Conservation (phyloP, 73 alveolate genomes). For the Halteria grandinella region DNA sequence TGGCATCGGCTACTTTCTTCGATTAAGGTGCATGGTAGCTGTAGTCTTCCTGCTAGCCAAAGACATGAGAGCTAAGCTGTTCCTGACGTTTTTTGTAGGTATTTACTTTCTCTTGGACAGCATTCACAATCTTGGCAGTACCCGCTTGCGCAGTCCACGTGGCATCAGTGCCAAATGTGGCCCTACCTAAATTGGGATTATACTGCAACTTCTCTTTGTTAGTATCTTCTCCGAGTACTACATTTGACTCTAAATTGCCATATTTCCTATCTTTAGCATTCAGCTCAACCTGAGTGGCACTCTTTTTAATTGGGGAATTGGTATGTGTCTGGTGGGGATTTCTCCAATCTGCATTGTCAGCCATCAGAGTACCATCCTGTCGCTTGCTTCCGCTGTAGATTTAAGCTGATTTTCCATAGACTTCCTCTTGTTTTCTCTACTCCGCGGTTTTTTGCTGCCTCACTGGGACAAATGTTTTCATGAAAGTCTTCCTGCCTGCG, state of each 20-base stretch:
- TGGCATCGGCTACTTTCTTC: no score
- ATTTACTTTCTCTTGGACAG: constrained; percentile 13
- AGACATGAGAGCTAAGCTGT: constrained; percentile 54
- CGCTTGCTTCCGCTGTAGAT: not conserved
- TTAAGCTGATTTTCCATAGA: constrained; percentile 15
- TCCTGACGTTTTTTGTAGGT: constrained; percentile 48
- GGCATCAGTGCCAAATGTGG: constrained; percentile 38
- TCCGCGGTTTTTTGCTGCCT: constrained; percentile 15
- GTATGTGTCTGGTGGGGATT: constrained; percentile 16
- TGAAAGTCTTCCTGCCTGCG: constrained; percentile 1
- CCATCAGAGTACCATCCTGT: constrained; percentile 38
- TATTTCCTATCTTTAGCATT: not conserved
- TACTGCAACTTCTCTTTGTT: not conserved
- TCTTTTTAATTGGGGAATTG: not conserved
- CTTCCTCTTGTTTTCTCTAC: constrained; percentile 20
- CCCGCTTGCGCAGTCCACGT: constrained; percentile 47
- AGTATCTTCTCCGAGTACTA: not conserved
- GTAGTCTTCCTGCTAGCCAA: no score
- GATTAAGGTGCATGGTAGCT: no score
- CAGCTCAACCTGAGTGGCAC: not conserved
- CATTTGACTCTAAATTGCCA: constrained; percentile 5
- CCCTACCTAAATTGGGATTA: constrained; percentile 27
- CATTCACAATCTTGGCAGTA: constrained; percentile 28
- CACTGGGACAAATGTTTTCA: constrained; percentile 2
- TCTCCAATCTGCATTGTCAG: constrained; percentile 46